These are phyloP conservation scores for Lepidium africanum DNA, from an alignment of 345 rosid species.

Conservation along the genomic window DNA sequence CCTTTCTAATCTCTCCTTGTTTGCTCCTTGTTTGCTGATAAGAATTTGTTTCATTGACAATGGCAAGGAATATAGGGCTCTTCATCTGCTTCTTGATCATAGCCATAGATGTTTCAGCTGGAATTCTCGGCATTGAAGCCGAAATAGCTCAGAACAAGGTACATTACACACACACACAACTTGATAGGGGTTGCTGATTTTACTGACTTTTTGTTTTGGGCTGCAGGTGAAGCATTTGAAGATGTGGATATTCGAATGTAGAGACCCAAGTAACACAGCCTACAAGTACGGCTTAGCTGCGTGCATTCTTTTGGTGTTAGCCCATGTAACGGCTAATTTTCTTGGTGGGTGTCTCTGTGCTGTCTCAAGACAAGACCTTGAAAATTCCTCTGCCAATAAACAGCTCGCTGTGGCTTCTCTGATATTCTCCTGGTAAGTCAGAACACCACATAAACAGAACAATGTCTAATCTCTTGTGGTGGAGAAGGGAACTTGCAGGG, in stretches of 20 bases:
- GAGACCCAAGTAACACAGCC: constrained; percentile 71
- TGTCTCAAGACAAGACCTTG: constrained; percentile 45
- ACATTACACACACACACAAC: background rate
- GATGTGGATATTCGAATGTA: constrained; percentile 68
- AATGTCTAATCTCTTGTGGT: background rate
- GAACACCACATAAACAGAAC: background rate
- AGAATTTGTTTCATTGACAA: background rate
- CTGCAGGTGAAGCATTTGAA: constrained; percentile 65
- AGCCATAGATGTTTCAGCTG: constrained; percentile 35
- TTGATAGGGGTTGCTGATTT: background rate
- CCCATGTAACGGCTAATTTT: constrained; percentile 55
- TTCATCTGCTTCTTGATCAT: constrained; percentile 30
- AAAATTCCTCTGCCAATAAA: constrained; percentile 49
- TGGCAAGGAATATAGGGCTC: constrained; percentile 26
- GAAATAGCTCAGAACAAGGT: constrained; percentile 38
- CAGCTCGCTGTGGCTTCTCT: constrained; percentile 76
- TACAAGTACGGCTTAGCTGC: constrained; percentile 76
- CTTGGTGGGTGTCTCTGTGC: constrained; percentile 72
- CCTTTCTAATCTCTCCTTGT: constrained; percentile 6
- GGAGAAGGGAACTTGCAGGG: background rate
- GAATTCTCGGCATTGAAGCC: constrained; percentile 33
- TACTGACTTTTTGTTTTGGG: background rate
- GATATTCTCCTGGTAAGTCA: constrained; percentile 64
- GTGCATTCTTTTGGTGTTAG: constrained; percentile 44
- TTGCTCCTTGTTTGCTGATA: constrained; percentile 8